phyloP scores from a whole-genome alignment of 495 filamentous ascomycete species.

The Venustampulla echinocandica region DNA sequence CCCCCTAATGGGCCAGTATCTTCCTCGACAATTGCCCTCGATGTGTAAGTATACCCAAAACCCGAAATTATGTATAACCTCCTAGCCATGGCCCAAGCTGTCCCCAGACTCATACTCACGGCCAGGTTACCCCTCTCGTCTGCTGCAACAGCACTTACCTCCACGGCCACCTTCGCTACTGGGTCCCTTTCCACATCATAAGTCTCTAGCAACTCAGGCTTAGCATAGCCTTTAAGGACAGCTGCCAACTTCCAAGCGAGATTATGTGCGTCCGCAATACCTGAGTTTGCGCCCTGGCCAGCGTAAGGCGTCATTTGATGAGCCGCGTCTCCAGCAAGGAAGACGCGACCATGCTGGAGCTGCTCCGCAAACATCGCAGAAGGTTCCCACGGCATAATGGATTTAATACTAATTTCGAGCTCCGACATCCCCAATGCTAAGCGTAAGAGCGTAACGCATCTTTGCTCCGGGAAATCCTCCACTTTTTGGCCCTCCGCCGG shows the following conservation, averaged over 20 bases:
- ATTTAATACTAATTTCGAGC: constrained; percentile 30
- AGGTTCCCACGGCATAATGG: constrained; percentile 34
- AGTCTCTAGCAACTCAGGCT: constrained; percentile 23
- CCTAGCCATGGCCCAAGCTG: background rate
- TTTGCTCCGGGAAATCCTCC: constrained; percentile 18
- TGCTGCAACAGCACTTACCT: constrained; percentile 12
- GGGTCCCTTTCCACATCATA: constrained; percentile 35
- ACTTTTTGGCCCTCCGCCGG: constrained; percentile 24
- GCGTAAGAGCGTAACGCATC: constrained; percentile 27
- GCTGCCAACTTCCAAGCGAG: constrained; percentile 41
- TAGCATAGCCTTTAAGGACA: constrained; percentile 28
- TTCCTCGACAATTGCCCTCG: constrained; percentile 4
- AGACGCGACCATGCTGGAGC: constrained; percentile 34
- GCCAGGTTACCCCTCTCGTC: constrained; percentile 14
- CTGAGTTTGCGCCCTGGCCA: constrained; percentile 40
- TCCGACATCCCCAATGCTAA: constrained; percentile 29
- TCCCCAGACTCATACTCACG: background rate
- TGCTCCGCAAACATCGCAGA: constrained; percentile 34
- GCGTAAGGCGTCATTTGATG: constrained; percentile 41
- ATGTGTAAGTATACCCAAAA: constrained; percentile 27
- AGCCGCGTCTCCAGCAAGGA: constrained; percentile 39
- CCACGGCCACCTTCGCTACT: constrained; percentile 31
- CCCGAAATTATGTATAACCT: constrained; percentile 34
- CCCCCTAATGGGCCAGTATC: constrained; percentile 2
- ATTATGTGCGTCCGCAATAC: constrained; percentile 41